Evolutionary conservation across 192 early-diverging fungal species (phyloP).

Genomic region (Coemansia aciculifera): DNA sequence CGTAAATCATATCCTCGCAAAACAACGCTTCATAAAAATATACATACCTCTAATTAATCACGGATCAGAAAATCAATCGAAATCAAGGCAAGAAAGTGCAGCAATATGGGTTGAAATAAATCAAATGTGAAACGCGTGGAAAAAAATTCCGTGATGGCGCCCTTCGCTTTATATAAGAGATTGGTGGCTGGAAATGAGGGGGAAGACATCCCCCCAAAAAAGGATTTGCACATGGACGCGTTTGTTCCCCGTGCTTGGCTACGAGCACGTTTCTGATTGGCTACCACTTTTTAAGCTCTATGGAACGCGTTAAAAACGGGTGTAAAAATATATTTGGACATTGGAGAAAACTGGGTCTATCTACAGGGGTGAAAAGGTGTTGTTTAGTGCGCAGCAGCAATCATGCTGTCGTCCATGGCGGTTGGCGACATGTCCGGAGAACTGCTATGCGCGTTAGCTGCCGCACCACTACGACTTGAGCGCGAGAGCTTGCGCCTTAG

Average conservation of each 20-base stretch:
- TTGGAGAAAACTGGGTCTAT: background rate
- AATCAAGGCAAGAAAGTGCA: background rate
- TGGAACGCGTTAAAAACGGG: background rate
- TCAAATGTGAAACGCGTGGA: background rate
- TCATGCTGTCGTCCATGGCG: constrained; percentile 21
- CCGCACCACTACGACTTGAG: constrained; percentile 33
- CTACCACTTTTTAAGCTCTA: background rate
- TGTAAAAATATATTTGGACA: background rate
- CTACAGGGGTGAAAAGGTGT: background rate
- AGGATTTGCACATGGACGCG: constrained; percentile 3
- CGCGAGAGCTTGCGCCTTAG: constrained; percentile 44
- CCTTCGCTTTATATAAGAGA: background rate
- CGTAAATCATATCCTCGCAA: background rate
- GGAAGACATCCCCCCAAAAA: background rate
- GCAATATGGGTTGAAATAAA: background rate
- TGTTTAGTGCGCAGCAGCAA: constrained; percentile 24
- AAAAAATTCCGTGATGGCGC: constrained; percentile 4
- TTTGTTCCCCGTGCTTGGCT: background rate
- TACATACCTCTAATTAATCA: background rate
- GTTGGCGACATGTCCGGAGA: constrained; percentile 25
- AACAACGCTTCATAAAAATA: background rate
- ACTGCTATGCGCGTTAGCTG: constrained; percentile 9
- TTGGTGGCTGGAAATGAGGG: background rate
- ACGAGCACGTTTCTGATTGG: constrained; percentile 1
- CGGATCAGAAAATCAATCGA: background rate